A percentile compares a stretch with the other conserved stretches of the same genome.
phyloP scores from a whole-genome alignment of 768 basidiomycete genomes.

The Russula lepida region DNA sequence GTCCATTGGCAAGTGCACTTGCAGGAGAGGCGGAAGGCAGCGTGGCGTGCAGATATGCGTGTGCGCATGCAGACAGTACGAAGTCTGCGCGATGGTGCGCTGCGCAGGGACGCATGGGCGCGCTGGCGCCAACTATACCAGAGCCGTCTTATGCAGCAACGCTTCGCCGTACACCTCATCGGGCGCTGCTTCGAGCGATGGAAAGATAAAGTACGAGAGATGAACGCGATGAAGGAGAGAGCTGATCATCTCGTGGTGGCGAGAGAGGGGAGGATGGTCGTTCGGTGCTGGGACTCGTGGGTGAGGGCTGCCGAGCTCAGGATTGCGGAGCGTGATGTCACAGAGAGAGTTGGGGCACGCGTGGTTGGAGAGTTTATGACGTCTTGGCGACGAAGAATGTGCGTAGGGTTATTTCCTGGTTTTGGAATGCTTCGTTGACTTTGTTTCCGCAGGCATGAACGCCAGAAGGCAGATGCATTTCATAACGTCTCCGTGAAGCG shows the following conservation, averaged over 20 bases:
- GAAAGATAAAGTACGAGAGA: conserved; percentile 36
- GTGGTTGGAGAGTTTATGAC: conserved; percentile 41
- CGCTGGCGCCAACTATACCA: conserved; percentile 57
- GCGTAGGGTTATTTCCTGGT: conserved; percentile 23
- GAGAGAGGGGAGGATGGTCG: conserved; percentile 31
- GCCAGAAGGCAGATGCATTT: conserved; percentile 37
- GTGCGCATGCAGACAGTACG: conserved; percentile 55
- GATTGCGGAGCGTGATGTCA: conserved; percentile 38
- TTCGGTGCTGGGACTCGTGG: conserved; percentile 53
- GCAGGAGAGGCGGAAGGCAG: conserved; percentile 45
- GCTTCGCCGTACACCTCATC: conserved; percentile 39
- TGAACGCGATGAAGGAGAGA: conserved; percentile 38
- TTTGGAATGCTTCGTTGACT: neutral
- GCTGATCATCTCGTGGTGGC: conserved; percentile 37
- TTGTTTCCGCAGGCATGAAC: conserved; percentile 33
- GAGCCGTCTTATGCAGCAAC: conserved; percentile 43
- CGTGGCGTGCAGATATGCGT: conserved; percentile 67
- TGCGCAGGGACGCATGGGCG: conserved; percentile 51
- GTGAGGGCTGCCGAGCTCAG: conserved; percentile 36
- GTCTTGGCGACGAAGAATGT: conserved; percentile 54
- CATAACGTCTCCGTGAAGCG: conserved; percentile 39
- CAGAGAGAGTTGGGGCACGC: conserved; percentile 39
- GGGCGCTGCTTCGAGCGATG: conserved; percentile 43
- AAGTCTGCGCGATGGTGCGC: conserved; percentile 44
- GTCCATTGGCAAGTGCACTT: conserved; percentile 46